Base-by-base conservation (phyloP, 2,329 filamentous ascomycete species). In the Venturia oleaginea region DNA sequence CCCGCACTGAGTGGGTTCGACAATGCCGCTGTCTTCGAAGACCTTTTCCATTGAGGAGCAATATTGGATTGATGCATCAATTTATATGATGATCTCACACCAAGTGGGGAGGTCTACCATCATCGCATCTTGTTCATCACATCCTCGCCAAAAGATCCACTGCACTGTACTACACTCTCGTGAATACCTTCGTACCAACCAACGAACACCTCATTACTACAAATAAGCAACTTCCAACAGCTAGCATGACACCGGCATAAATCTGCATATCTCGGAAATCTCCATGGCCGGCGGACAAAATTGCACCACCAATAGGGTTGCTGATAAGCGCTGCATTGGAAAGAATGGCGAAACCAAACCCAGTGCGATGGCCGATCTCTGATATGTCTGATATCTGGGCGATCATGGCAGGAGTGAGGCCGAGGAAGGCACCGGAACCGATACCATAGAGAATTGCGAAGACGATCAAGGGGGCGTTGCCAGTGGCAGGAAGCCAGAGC, bases 401-500 rank as follows among this genome's bases (percentile, higher is more conserved):
- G 2, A 96, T 85, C 71, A 91, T 92, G 1, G 96, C 91, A 0
- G 92, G 91, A 0, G 89, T 90, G 65, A 96, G 80, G 17, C 84
- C 86, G 70, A 96, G 92, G 69, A 91, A 90, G 63, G 85, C 88
- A 2, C 92, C 92, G 59, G 85, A 90, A 1, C 86, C 84, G 71
- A 95, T 92, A 0, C 92, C 92, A 72, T 95, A 94, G 1, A 94
- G 71, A 3, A 92, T 71, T 0, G 86, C 82, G 71, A 92, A 96
- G 7, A 89, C 76, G 65, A 95, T 79, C 22, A 63, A 19, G 3
- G 46, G 27, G 30, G 91, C 78, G 17, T 88, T 76, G 0, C 86
- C 81, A 0, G 88, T 86, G 0, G 78, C 77, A 0, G 84, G 91
- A 30, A 96, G 81, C 92, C 92, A 96, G 2, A 96, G 79, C 32